Conservation (phyloP, 1,284 basidiomycete species). For the Malassezia japonica region DNA sequence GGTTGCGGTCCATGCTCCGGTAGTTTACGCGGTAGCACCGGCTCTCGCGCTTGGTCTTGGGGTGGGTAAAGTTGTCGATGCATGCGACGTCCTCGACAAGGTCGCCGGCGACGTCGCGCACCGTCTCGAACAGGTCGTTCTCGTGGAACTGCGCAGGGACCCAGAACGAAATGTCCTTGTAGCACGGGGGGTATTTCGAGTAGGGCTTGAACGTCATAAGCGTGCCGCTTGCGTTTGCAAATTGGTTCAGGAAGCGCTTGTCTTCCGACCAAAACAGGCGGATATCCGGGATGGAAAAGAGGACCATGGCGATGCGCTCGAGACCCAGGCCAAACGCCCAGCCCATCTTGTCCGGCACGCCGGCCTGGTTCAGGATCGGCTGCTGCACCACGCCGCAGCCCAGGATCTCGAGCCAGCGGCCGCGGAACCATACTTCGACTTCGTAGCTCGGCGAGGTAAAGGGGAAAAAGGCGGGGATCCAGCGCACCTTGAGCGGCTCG, state of each 20-base stretch:
- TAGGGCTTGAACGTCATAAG: slow-evolving; percentile 52
- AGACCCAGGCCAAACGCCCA: slow-evolving; percentile 98
- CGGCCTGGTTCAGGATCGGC: slow-evolving; percentile 72
- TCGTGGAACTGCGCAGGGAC: slow-evolving; percentile 60
- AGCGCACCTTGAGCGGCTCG: slow-evolving; percentile 70
- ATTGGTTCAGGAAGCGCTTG: slow-evolving; percentile 76
- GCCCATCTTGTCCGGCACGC: slow-evolving; percentile 60
- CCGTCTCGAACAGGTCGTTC: slow-evolving; percentile 92
- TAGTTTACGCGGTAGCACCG: slow-evolving; percentile 88
- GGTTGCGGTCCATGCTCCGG: slow-evolving; percentile 88
- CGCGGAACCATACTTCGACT: slow-evolving; percentile 91
- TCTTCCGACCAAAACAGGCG: slow-evolving; percentile 97
- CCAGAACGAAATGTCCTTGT: slow-evolving; percentile 57
- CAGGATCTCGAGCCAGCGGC: slow-evolving; percentile 93
- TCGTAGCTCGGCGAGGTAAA: slow-evolving; percentile 96
- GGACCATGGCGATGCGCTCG: slow-evolving; percentile 95
- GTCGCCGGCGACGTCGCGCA: slow-evolving; percentile 83
- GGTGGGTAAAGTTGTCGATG: slow-evolving; percentile 84
- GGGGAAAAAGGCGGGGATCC: slow-evolving; percentile 97
- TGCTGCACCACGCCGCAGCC: slow-evolving; percentile 89
- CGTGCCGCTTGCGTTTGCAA: slow-evolving; percentile 55
- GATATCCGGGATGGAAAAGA: slow-evolving; percentile 94
- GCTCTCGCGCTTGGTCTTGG: slow-evolving; percentile 70
- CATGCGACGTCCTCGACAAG: slow-evolving; percentile 79
- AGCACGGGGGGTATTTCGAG: slow-evolving; percentile 43